phyloP scores from a whole-genome alignment of 192 early-diverging fungal species.

The Coemansia sp. region DNA sequence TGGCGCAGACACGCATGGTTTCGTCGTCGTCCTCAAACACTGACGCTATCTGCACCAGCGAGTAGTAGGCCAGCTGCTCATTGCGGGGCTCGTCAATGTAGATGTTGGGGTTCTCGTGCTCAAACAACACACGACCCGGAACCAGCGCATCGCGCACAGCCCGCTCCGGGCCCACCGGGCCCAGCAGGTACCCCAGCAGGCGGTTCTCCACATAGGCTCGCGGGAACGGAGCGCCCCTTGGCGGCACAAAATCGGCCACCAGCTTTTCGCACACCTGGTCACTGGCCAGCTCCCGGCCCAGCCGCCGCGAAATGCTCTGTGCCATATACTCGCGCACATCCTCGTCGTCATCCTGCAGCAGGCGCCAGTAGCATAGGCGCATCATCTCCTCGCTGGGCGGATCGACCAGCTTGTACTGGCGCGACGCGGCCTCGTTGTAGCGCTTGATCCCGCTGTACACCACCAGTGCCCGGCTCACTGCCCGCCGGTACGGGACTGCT shows the following conservation, averaged over 20 bases:
- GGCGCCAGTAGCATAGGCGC: constrained; percentile 38
- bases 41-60: constrained; percentile 22
- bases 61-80: constrained; percentile 49
- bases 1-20: not conserved
- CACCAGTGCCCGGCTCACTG: constrained; percentile 39
- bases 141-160: constrained; percentile 25
- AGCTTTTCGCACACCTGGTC: constrained; percentile 51
- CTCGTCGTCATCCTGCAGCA: constrained; percentile 73
- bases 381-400: constrained; percentile 48
- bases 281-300: constrained; percentile 33
- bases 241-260: constrained; percentile 52
- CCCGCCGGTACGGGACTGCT: constrained; percentile 27
- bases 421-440: constrained; percentile 8
- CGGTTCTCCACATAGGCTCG: constrained; percentile 26
- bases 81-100: constrained; percentile 69
- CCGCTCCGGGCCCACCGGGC: not conserved
- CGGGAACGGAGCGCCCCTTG: constrained; percentile 34
- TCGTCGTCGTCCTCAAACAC: not conserved
- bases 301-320: constrained; percentile 49
- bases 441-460: constrained; percentile 35
- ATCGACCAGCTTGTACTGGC: no score
- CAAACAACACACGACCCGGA: constrained; percentile 60
- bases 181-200: constrained; percentile 17
- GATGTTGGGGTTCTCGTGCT: constrained; percentile 69
- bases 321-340: constrained; percentile 67